Percentiles rank a stretch among this genome's conserved stretches.
phyloP scores from a whole-genome alignment of 345 rosid species.

The Bruguiera gymnorhiza region DNA sequence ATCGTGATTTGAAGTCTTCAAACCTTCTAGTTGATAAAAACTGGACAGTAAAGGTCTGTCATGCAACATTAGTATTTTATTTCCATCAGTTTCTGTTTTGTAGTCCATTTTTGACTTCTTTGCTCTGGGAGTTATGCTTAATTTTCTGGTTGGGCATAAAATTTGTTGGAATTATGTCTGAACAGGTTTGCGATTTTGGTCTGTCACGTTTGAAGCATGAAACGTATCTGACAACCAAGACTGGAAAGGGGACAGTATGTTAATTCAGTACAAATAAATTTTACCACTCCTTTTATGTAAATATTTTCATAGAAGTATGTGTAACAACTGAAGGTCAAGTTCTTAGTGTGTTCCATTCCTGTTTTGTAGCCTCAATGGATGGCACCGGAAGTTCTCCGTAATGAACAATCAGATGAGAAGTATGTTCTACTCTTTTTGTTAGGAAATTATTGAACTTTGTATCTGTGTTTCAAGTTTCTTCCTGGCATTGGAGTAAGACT shows the following conservation, averaged over 20 bases:
- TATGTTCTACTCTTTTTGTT: slow-evolving; percentile 33
- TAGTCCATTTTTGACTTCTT: not conserved
- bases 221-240: slow-evolving; percentile 67
- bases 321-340: slow-evolving; percentile 11
- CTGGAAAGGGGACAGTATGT: slow-evolving; percentile 91
- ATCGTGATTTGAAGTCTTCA: slow-evolving; percentile 97
- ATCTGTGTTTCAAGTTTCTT: slow-evolving; percentile 7
- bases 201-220: slow-evolving; percentile 91
- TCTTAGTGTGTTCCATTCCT: slow-evolving; percentile 7
- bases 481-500: not conserved
- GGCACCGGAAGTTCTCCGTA: slow-evolving; percentile 98
- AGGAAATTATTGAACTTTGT: slow-evolving; percentile 2
- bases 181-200: slow-evolving; percentile 97
- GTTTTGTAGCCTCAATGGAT: slow-evolving; percentile 94
- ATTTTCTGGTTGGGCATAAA: slow-evolving; percentile 4
- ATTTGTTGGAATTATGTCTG: slow-evolving; percentile 6
- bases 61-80: slow-evolving; percentile 5
- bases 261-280: slow-evolving; percentile 1
- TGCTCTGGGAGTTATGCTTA: not conserved
- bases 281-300: slow-evolving; percentile 7
- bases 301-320: not conserved
- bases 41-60: slow-evolving; percentile 88
- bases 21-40: slow-evolving; percentile 92
- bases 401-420: slow-evolving; percentile 96
- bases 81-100: not conserved